Conservation (phyloP, 345 rosid species). For the Moringa oleifera region DNA sequence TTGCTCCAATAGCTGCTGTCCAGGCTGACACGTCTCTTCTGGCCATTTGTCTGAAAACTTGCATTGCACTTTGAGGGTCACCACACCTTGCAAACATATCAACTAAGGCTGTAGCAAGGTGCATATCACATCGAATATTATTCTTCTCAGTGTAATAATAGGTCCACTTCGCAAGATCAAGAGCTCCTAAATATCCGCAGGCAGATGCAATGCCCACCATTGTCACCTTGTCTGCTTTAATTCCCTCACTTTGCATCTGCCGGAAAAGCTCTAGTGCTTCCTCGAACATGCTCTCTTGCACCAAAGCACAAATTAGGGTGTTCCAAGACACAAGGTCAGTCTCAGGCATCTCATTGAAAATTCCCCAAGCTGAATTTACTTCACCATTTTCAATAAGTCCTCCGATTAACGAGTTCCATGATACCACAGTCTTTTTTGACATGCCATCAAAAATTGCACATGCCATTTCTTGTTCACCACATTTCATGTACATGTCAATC, state of each 20-base stretch:
- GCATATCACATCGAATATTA: constrained; percentile 39
- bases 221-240: constrained; percentile 46
- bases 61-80: constrained; percentile 50
- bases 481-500: constrained; percentile 69
- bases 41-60: constrained; percentile 36
- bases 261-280: constrained; percentile 56
- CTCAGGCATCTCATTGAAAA: constrained; percentile 53
- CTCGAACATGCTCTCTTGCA: constrained; percentile 51
- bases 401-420: constrained; percentile 56
- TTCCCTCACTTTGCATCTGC: constrained; percentile 46
- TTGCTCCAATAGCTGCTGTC: constrained; percentile 64
- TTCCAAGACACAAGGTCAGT: constrained; percentile 58
- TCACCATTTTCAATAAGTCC: constrained; percentile 46
- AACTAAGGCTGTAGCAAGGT: constrained; percentile 45
- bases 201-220: constrained; percentile 56
- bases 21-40: constrained; percentile 62
- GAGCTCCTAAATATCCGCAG: constrained; percentile 56
- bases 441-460: constrained; percentile 36
- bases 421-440: constrained; percentile 47
- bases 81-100: constrained; percentile 75
- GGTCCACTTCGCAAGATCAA: constrained; percentile 59
- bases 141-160: constrained; percentile 34
- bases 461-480: constrained; percentile 40
- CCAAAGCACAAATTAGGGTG: constrained; percentile 45
- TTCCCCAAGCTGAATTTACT: constrained; percentile 42